Evolutionary conservation across 225 moss, liverwort and hornwort species (phyloP).

Genomic region (Straminergon stramineum): DNA sequence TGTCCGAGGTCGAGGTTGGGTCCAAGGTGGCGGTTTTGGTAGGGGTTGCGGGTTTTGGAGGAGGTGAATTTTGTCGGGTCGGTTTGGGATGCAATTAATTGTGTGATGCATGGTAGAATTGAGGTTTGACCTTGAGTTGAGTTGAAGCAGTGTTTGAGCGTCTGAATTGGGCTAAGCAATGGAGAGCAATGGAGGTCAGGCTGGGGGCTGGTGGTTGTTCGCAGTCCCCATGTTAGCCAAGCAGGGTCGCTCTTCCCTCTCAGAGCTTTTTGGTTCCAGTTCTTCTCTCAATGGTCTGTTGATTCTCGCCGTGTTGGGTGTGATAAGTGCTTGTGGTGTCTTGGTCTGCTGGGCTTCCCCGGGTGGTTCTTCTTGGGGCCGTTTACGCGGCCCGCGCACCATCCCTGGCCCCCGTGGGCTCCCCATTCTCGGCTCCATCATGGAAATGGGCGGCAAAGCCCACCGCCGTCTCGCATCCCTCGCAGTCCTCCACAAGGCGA

Average conservation of each 20-base stretch:
- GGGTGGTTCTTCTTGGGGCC: slow-evolving; percentile 31
- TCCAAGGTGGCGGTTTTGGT: not conserved
- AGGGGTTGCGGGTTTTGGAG: not conserved
- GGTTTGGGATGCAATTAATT: not conserved
- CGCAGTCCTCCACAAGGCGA: slow-evolving; percentile 23
- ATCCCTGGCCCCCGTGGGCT: slow-evolving; percentile 23
- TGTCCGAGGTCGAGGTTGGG: not conserved
- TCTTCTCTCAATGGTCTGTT: not conserved
- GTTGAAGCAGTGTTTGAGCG: not conserved
- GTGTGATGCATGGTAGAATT: not conserved
- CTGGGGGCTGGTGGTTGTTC: slow-evolving; percentile 26
- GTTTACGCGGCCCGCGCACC: not conserved
- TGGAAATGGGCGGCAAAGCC: slow-evolving; percentile 26
- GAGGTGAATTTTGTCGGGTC: not conserved
- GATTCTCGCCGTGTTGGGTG: slow-evolving; percentile 18
- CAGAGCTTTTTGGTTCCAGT: not conserved
- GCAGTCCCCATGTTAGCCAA: slow-evolving; percentile 40
- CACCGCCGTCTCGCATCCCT: slow-evolving; percentile 48
- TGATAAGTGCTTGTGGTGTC: slow-evolving; percentile 39
- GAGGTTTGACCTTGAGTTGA: not conserved
- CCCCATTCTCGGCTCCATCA: slow-evolving; percentile 14
- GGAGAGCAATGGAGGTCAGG: slow-evolving; percentile 16
- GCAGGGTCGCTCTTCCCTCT: slow-evolving; percentile 18
- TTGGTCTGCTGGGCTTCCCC: slow-evolving; percentile 12
- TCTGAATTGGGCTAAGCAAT: not conserved